Evolutionary conservation across 768 basidiomycete species (phyloP).

Genomic region (Xerocomellus dryophilus): DNA sequence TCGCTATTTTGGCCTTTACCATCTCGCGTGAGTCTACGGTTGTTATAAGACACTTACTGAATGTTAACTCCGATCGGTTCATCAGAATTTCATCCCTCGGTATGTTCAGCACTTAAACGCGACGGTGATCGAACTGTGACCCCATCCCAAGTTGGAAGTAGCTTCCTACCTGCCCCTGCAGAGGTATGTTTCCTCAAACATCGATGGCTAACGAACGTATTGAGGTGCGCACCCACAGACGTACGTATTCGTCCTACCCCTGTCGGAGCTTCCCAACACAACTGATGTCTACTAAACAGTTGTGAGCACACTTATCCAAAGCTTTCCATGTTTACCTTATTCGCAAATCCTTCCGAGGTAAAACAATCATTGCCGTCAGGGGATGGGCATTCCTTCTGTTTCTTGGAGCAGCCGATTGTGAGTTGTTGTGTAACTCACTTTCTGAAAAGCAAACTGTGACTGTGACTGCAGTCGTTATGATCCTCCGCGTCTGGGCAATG

Average conservation of each 20-base stretch:
- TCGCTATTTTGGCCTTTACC: too few species aligned
- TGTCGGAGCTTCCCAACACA: background rate
- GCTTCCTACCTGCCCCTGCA: background rate
- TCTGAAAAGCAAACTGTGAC: too few species aligned
- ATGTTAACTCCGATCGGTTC: background rate
- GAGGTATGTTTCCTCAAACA: background rate
- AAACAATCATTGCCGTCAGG: too few species aligned
- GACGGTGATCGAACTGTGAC: background rate
- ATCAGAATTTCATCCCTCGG: background rate
- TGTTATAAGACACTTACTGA: too few species aligned
- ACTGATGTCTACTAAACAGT: background rate
- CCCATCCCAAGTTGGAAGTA: background rate
- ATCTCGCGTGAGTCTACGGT: too few species aligned
- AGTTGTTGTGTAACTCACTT: background rate
- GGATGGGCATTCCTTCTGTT: background rate
- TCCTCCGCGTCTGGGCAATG: too few species aligned
- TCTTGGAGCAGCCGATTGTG: background rate
- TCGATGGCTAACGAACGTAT: background rate
- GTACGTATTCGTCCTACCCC: background rate
- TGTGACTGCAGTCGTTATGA: too few species aligned
- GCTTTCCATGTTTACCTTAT: too few species aligned
- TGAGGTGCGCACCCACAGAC: background rate
- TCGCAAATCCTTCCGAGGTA: background rate
- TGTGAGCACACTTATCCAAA: too few species aligned
- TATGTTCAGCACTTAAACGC: background rate